Evolutionary conservation across 2,329 filamentous ascomycete genomes (phyloP), one percentile per base, ranked within the genome.

Genomic region (Aspergillus puulaauensis): DNA sequence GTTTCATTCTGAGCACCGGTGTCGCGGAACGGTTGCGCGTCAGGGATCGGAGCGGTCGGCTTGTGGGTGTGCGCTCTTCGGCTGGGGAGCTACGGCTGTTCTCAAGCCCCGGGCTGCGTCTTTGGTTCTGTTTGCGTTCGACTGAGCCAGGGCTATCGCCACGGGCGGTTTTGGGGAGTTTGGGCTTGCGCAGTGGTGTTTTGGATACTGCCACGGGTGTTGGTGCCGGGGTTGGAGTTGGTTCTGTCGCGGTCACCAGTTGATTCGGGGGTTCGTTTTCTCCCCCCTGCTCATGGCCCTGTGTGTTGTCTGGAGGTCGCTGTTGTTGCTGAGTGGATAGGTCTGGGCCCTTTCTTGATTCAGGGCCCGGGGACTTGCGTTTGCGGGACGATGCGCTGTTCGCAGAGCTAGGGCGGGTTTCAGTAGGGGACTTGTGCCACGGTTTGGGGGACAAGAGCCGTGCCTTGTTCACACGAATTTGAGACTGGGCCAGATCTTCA

Each of bases 351-450:
- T 44, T 48, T 9, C 65, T 17, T 17, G 64, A 59, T 64, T 71
- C 67, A 61, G 69, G 69, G 60, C 68, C 64, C 19, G 69, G 66
- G 21, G 72, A 69, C 60, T 73, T 75, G 56, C 73, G 66, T 61
- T 74, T 75, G 33, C 65, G 72, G 43, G 70, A 73, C 17, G 70
- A 73, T 19, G 67, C 61, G 59, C 67, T 72, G 60, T 73, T 68
- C 53, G 64, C 62, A 46, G 64, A 61, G 47, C 54, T 52, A 43
- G 55, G 9, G 11, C 51, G 57, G 21, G 54, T 43, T 3, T 59
- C 43, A 5, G 39, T 5, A 11, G 52, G 43, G 15, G 37, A 7
- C 21, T 31, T 54, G 44, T 9, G 52, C 35, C 44, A 41, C 31
- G 52, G n/a, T 3, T 54, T 54, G 1, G 52, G 43, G 23, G 43